Base-by-base conservation (phyloP, 164 flowering plant species). In the Cinnamomum chago region DNA sequence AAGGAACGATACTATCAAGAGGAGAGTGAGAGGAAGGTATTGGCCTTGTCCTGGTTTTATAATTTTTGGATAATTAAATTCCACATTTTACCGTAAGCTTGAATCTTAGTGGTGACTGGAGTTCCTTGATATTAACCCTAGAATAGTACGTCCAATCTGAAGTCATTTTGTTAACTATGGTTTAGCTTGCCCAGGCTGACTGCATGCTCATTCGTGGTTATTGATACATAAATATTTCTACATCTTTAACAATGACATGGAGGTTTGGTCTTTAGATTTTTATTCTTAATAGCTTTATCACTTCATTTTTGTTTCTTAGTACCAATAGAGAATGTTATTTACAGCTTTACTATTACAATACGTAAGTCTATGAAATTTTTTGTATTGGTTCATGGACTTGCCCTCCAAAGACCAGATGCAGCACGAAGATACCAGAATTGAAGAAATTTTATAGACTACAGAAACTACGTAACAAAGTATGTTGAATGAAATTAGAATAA, bases 1-100 rank as follows among this genome's bases (percentile, higher is more conserved):
- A 94, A 91, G 80, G 98, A 96, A 28, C 79, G 98, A 51, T 96
- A 94, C 81, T 85, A 87, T 82, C 97, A 94, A 72, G 99, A 96
- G 83, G 98, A 96, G 78, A 87, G 80, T 78, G 99, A 96, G 79
- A 88, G 86, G 76, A 96, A 96, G 95, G 99, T 96, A 85, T 52
- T 40, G 1, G n/a, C 33, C 22, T 3, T 20, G 12, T 9, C 20
- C 69, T 25, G 35, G 47, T 28, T 3, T 30, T 9, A 12, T 5
- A 25, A 1, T 30, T 20, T 58, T 15, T 5, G 3, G 47, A 12
- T 33, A 4, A 12, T 18, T 72, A 2, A 55, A 2, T 55, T 11
- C 20, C 28, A 17, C 3, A 13, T 64, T 64, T 27, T 25, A 64
- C 14, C 33, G 1, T 4, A 23, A 22, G 28, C 17, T 33, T 18